Conservation (phyloP, 2,329 filamentous ascomycete species). For the Fusarium sp. region DNA sequence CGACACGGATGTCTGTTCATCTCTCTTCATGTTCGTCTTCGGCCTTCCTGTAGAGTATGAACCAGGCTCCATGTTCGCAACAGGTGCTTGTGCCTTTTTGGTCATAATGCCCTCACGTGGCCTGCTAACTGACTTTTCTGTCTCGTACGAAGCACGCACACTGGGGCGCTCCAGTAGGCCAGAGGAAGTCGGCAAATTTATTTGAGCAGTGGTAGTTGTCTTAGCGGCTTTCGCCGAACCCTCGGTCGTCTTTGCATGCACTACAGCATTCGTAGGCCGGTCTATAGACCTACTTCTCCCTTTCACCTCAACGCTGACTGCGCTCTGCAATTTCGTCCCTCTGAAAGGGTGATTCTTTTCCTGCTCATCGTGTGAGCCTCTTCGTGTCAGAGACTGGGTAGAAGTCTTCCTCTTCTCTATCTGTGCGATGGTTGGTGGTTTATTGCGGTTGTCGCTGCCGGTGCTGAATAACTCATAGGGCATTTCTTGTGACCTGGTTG, state of each 20-base stretch:
- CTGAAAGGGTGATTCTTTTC: not conserved
- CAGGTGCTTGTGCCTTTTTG: not conserved
- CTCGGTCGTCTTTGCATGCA: not conserved
- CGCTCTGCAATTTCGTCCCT: not conserved
- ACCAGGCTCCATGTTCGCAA: conserved; percentile 10
- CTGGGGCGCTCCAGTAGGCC: not conserved
- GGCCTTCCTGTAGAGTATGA: not conserved
- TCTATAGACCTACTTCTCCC: not conserved
- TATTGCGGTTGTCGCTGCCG: not conserved
- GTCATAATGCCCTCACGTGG: not conserved
- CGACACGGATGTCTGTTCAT: not conserved
- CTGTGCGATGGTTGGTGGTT: not conserved
- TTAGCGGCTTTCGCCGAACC: not conserved
- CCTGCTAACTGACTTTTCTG: not conserved
- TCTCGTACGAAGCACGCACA: not conserved
- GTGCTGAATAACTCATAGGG: not conserved
- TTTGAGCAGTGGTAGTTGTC: not conserved
- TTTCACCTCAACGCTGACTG: too few relatives aligned
- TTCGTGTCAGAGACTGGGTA: not conserved
- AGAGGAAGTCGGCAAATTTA: not conserved
- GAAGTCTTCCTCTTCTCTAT: not conserved
- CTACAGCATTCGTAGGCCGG: not conserved
- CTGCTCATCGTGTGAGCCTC: not conserved
- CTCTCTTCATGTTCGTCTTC: conserved; percentile 8
- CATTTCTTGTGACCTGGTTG: not conserved